These are phyloP conservation scores for Arachnomyces sp. DNA, from an alignment of 2,329 filamentous ascomycete genomes.

Conservation along the genomic window DNA sequence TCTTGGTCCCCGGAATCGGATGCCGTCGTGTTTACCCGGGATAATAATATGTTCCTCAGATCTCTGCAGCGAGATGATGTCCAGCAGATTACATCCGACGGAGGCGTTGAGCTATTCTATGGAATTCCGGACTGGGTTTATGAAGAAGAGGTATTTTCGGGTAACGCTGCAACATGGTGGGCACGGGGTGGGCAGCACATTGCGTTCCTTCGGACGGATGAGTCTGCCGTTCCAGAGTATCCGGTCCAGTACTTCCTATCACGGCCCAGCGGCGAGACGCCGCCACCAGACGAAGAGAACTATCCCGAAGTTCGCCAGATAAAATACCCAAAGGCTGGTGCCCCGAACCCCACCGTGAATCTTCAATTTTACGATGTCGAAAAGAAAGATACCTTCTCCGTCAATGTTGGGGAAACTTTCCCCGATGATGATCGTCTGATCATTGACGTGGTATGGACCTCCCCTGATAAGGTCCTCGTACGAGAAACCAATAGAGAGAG, in stretches of 20 bases:
- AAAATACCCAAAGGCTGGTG: conserved; percentile 95
- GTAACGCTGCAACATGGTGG: conserved; percentile 87
- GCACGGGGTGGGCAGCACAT: conserved; percentile 80
- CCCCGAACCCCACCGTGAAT: conserved; percentile 84
- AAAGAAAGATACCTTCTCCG: conserved; percentile 69
- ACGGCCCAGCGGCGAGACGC: conserved; percentile 66
- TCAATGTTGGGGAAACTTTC: conserved; percentile 72
- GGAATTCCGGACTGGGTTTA: conserved; percentile 98
- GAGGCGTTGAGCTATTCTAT: conserved; percentile 83
- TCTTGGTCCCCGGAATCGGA: conserved; percentile 84
- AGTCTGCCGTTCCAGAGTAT: conserved; percentile 83
- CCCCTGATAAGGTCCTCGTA: conserved; percentile 68
- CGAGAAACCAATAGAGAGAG: conserved; percentile 93
- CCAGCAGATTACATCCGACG: conserved; percentile 73
- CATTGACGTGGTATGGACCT: conserved; percentile 88
- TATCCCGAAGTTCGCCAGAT: conserved; percentile 88
- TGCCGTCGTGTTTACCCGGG: conserved; percentile 76
- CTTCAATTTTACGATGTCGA: conserved; percentile 81
- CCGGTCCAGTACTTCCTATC: conserved; percentile 90
- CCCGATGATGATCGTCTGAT: conserved; percentile 76
- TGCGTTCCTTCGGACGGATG: conserved; percentile 88
- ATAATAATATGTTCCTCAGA: conserved; percentile 85
- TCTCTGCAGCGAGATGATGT: conserved; percentile 54
- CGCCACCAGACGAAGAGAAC: conserved; percentile 65
- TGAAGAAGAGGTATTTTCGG: conserved; percentile 71